Evolutionary conservation across 371 early-diverging fungal genomes (phyloP).

Genomic region (Gilbertella persicaria): DNA sequence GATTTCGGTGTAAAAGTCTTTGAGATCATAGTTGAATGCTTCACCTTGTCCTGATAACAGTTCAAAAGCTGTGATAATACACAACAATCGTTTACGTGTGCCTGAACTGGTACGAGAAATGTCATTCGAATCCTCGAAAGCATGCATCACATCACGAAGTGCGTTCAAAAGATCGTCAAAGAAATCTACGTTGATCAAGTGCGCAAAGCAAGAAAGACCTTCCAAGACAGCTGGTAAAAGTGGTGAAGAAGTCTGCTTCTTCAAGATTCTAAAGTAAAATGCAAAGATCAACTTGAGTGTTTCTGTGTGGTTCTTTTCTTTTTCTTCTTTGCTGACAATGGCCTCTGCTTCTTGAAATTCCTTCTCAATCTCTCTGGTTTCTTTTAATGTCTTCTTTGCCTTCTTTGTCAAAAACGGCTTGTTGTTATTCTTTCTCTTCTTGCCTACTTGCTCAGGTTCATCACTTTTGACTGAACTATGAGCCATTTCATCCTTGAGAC

Average conservation of each 20-base stretch:
- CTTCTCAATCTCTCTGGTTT: conserved; percentile 72
- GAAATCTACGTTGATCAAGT: conserved; percentile 92
- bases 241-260: conserved; percentile 75
- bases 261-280: conserved; percentile 92
- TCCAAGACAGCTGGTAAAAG: conserved; percentile 86
- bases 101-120: conserved; percentile 39
- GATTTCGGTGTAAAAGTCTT: conserved; percentile 80
- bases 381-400: conserved; percentile 71
- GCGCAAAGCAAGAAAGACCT: conserved; percentile 89
- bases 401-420: conserved; percentile 77
- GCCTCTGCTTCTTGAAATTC: conserved; percentile 88
- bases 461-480: conserved; percentile 36
- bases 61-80: conserved; percentile 86
- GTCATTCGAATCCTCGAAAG: conserved; percentile 36
- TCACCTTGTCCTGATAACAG: conserved; percentile 88
- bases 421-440: conserved; percentile 52
- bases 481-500: conserved; percentile 78
- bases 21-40: conserved; percentile 84
- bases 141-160: conserved; percentile 77
- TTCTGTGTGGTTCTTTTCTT: conserved; percentile 77
- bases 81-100: conserved; percentile 75
- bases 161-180: conserved; percentile 86
- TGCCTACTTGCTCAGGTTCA: conserved; percentile 44
- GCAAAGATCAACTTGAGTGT: conserved; percentile 90
- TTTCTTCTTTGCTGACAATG: conserved; percentile 73